phyloP scores from a whole-genome alignment of 441 rosid genomes.

The Hypseocharis bilobata region DNA sequence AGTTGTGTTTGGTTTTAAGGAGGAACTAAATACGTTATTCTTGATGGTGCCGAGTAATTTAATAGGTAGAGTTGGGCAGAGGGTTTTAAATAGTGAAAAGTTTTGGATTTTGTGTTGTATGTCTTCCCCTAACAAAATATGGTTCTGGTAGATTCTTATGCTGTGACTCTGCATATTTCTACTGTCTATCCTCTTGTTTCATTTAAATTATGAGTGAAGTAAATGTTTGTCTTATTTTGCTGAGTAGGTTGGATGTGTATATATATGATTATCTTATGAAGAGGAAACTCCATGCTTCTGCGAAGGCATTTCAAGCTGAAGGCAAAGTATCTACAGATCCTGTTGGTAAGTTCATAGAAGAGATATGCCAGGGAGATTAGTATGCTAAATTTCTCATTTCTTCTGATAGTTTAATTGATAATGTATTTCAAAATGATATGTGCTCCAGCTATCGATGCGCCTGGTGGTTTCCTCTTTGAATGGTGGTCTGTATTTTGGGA shows the following conservation, averaged over 20 bases:
- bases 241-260: slow-evolving; percentile 79
- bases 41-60: no score
- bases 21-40: no score
- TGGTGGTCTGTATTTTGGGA: slow-evolving; percentile 99
- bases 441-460: slow-evolving; percentile 73
- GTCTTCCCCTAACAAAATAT: no score
- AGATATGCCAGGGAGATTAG: slow-evolving; percentile 3
- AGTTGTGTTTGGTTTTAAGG: not conserved
- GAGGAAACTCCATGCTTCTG: slow-evolving; percentile 76
- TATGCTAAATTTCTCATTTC: not conserved
- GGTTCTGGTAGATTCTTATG: no score
- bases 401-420: not conserved
- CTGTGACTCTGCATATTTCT: not conserved
- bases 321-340: slow-evolving; percentile 79
- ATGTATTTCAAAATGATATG: not conserved
- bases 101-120: not conserved
- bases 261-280: slow-evolving; percentile 83
- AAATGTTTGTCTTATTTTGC: not conserved
- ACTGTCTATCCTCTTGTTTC: not conserved
- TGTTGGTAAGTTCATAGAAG: slow-evolving; percentile 48
- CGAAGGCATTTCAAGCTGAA: slow-evolving; percentile 81
- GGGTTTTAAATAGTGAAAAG: not conserved
- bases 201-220: not conserved
- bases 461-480: slow-evolving; percentile 84
- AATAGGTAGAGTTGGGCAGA: not conserved